These are phyloP conservation scores for Boechera divaricarpa DNA, from an alignment of 345 rosid species.

Conservation along the genomic window DNA sequence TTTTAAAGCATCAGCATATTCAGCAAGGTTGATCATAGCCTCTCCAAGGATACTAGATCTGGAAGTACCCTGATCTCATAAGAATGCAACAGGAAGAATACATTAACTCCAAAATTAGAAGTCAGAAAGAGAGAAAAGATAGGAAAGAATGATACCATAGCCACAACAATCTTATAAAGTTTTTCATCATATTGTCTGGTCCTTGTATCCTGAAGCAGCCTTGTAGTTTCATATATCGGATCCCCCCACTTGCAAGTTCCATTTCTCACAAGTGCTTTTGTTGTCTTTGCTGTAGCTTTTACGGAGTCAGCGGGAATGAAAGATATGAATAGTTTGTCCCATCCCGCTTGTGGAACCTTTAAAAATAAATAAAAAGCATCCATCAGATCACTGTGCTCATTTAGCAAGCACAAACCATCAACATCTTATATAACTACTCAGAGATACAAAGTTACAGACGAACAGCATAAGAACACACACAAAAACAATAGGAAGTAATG, in stretches of 20 bases:
- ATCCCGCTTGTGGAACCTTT: conserved; percentile 90
- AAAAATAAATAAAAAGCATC: conserved; percentile 21
- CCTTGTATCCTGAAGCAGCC: conserved; percentile 86
- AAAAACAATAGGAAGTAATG: neutral
- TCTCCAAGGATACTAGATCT: conserved; percentile 93
- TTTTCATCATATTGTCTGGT: conserved; percentile 84
- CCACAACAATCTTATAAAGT: conserved; percentile 77
- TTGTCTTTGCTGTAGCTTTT: conserved; percentile 90
- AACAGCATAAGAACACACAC: neutral
- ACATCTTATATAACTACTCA: neutral
- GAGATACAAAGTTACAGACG: conserved; percentile 4
- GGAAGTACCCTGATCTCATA: conserved; percentile 77
- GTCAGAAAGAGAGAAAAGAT: conserved; percentile 1
- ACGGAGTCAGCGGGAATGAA: conserved; percentile 92
- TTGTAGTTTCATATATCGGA: conserved; percentile 96
- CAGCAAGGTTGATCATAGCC: conserved; percentile 88
- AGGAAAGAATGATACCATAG: conserved; percentile 65
- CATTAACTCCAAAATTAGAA: neutral
- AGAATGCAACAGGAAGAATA: conserved; percentile 34
- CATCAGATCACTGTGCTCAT: conserved; percentile 22
- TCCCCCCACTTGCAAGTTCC: conserved; percentile 98
- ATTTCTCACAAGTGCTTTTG: conserved; percentile 94
- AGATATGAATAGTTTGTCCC: conserved; percentile 95
- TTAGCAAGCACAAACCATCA: neutral
- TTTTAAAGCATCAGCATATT: conserved; percentile 86